Base-by-base conservation (phyloP, 2,329 filamentous ascomycete species). In the Ophiostoma quercus region DNA sequence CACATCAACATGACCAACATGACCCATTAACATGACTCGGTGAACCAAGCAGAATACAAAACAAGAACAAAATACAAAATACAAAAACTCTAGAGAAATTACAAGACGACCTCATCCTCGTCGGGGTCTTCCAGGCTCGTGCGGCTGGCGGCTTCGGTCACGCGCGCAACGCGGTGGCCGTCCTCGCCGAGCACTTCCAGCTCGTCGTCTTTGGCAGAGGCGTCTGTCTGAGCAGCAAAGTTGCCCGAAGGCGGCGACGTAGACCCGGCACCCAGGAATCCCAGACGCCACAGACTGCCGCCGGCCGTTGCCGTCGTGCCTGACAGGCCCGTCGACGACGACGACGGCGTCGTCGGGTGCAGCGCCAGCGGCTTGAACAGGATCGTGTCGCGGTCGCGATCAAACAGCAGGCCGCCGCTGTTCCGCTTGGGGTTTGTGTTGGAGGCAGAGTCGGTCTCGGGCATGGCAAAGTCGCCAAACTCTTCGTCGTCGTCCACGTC, bases 381-480 rank as follows among this genome's bases (percentile, higher is more conserved):
- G n/a, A 83, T 79, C 34, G 79, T 80, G 14, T 82, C 79, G 22
- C 75, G 67, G 6, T 77, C 76, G 3, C 74, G 74, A 39, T 77
- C 77, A 39, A 76, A 68, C 11, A 69, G 19, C 74, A 70, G 57
- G 25, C 67, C 57, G 41, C 66, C 68, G 25, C 57, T 47, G 60
- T 29, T 65, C 67, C 51, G 54, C 22, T 34, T 51, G 22, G 8
- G 51, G 57, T 37, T 69, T 8, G 34, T 2, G 34, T 3, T 34
- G 34, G 34, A 34, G 34, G 5, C 8, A 8, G 34, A 34, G 1
- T 34, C 74, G 67, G 83, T 80, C 76, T 88, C 87, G 12, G 87
- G 85, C 80, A 90, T 87, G 73, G 87, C 87, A 74, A 90, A 90
- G 71, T 90, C 89, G 16, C 88, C 88, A 79, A 90, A 86, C 74